Evolutionary conservation across 306 rosid species (phyloP).

Genomic region (Prunus dulcis): DNA sequence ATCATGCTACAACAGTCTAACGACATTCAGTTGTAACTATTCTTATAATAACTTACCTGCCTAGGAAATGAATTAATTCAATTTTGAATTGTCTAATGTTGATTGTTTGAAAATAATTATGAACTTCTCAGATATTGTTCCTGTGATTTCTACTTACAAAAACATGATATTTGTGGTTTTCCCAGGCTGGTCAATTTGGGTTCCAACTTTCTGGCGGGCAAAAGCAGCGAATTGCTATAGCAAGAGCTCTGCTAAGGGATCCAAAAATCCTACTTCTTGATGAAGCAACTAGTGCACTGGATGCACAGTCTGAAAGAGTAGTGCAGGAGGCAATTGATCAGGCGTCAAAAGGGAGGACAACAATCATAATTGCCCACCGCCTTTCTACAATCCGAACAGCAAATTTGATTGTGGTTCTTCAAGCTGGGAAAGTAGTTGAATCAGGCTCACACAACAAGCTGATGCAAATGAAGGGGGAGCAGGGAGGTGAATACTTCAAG

Average conservation of each 20-base stretch:
- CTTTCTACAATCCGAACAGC: slow-evolving; percentile 62
- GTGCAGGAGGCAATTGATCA: slow-evolving; percentile 84
- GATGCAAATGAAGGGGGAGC: slow-evolving; percentile 51
- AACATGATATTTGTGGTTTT: slow-evolving; percentile 14
- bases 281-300: slow-evolving; percentile 90
- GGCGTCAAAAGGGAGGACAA: slow-evolving; percentile 85
- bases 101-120: not conserved
- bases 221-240: slow-evolving; percentile 85
- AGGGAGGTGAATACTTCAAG: slow-evolving; percentile 58
- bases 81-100: too few species aligned
- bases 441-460: slow-evolving; percentile 65
- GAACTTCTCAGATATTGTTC: not conserved
- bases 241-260: slow-evolving; percentile 78
- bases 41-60: too few species aligned
- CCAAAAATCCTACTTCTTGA: slow-evolving; percentile 84
- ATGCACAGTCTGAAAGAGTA: slow-evolving; percentile 72
- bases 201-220: slow-evolving; percentile 86
- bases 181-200: slow-evolving; percentile 83
- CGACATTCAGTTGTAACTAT: too few species aligned
- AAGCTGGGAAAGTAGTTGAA: slow-evolving; percentile 66
- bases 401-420: slow-evolving; percentile 59
- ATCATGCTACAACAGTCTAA: too few species aligned
- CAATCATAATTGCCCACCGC: slow-evolving; percentile 76
- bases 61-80: too few species aligned
- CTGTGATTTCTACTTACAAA: not conserved